These are phyloP conservation scores for Populus nigra DNA, from an alignment of 345 rosid genomes.

Conservation along the genomic window DNA sequence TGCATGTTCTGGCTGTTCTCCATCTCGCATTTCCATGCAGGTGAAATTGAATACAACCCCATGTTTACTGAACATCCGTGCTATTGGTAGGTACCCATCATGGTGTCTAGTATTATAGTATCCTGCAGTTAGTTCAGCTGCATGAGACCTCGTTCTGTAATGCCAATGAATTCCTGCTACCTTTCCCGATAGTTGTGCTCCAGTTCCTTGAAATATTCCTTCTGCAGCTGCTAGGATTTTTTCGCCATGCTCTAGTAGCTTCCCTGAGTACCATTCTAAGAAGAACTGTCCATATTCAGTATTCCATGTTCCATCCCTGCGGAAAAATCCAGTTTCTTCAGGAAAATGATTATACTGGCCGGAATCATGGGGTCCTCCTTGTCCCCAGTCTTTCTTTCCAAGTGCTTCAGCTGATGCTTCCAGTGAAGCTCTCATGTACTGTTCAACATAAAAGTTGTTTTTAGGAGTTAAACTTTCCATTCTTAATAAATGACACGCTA, in stretches of 20 bases:
- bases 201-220: constrained; percentile 64
- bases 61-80: constrained; percentile 63
- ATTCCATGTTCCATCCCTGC: constrained; percentile 86
- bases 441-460: constrained; percentile 26
- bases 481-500: not conserved
- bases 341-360: constrained; percentile 87
- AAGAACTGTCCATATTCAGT: constrained; percentile 82
- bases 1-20: constrained; percentile 65
- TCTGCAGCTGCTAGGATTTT: constrained; percentile 66
- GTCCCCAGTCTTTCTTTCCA: constrained; percentile 74
- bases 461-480: constrained; percentile 14
- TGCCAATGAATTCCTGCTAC: constrained; percentile 99
- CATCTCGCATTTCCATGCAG: constrained; percentile 95
- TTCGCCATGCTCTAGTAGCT: constrained; percentile 79
- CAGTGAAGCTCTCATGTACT: constrained; percentile 90
- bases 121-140: constrained; percentile 93
- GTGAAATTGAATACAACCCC: constrained; percentile 81
- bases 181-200: constrained; percentile 71
- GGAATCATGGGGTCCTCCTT: constrained; percentile 74
- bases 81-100: constrained; percentile 80
- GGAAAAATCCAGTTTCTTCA: constrained; percentile 78
- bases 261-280: constrained; percentile 81
- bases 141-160: constrained; percentile 87
- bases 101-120: constrained; percentile 72
- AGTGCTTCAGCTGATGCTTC: constrained; percentile 71